These are phyloP conservation scores for Linanthus parryae DNA, from an alignment of 148 eudicot genomes.

Conservation along the genomic window DNA sequence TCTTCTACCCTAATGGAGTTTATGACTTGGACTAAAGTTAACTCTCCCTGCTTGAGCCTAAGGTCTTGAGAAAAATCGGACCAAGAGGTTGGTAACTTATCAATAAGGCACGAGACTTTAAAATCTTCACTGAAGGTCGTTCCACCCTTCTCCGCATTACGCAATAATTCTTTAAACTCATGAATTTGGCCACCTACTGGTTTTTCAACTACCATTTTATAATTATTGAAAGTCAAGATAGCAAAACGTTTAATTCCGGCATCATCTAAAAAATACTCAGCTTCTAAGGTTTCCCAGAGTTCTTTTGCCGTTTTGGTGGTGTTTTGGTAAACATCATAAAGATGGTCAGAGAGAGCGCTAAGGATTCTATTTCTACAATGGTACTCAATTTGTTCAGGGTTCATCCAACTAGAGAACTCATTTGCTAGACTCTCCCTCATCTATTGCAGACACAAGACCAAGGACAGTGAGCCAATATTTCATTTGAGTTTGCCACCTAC, in stretches of 20 bases:
- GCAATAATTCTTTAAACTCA: not conserved
- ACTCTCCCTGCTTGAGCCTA: not conserved
- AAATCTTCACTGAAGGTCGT: not conserved
- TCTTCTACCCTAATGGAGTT: not conserved
- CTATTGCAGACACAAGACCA: not conserved
- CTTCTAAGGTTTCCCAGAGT: not conserved
- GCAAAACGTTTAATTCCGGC: not conserved
- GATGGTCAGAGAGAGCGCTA: not conserved
- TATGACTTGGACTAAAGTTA: not conserved
- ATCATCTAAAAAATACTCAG: not conserved
- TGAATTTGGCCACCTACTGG: not conserved
- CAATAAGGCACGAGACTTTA: not conserved
- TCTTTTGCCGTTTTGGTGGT: not conserved
- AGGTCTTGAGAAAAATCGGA: not conserved
- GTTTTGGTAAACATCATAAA: not conserved
- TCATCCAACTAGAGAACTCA: not conserved
- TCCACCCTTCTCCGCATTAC: not conserved
- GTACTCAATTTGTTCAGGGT: not conserved
- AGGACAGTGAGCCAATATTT: not conserved
- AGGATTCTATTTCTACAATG: not conserved
- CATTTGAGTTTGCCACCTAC: not conserved
- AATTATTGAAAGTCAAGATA: not conserved
- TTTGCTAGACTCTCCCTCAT: not conserved
- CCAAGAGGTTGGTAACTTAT: not conserved
- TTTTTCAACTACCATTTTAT: not conserved